Conservation (phyloP, 2,329 filamentous ascomycete genomes). For the Colletotrichum lini region DNA sequence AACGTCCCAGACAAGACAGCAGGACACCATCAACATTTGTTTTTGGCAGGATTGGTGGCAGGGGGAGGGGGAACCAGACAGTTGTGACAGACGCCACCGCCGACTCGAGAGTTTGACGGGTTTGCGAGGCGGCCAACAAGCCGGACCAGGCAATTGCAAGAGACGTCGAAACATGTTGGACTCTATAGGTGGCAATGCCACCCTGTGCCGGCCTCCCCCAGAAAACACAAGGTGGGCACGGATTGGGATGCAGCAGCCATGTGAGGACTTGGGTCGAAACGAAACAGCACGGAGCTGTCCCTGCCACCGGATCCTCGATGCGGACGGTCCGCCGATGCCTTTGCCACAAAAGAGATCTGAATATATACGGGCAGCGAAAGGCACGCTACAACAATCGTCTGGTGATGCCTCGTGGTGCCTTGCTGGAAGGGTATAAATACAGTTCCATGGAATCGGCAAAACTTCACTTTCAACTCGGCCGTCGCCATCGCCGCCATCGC, state of each 20-base stretch:
- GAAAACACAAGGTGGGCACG: slow-evolving; percentile 21
- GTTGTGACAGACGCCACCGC: slow-evolving; percentile 31
- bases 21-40: slow-evolving; percentile 19
- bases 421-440: not conserved
- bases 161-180: slow-evolving; percentile 35
- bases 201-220: slow-evolving; percentile 15
- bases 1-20: slow-evolving; percentile 27
- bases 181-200: not conserved
- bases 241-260: slow-evolving; percentile 10
- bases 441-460: slow-evolving; percentile 18
- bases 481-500: not conserved
- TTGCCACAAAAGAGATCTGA: too few species aligned
- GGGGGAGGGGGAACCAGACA: slow-evolving; percentile 11
- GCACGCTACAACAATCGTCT: not conserved
- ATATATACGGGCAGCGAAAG: not conserved
- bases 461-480: not conserved
- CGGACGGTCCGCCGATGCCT: slow-evolving; percentile 4
- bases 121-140: slow-evolving; percentile 4
- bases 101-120: slow-evolving; percentile 5
- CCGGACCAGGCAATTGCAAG: slow-evolving; percentile 19
- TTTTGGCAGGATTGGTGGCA: slow-evolving; percentile 1
- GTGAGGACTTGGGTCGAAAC: slow-evolving; percentile 36
- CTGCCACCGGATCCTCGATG: not conserved
- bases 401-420: slow-evolving; percentile 1
- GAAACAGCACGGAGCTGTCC: slow-evolving; percentile 24